Base-by-base conservation (phyloP, 2,329 filamentous ascomycete genomes). In the Cladophialophora bantiana region DNA sequence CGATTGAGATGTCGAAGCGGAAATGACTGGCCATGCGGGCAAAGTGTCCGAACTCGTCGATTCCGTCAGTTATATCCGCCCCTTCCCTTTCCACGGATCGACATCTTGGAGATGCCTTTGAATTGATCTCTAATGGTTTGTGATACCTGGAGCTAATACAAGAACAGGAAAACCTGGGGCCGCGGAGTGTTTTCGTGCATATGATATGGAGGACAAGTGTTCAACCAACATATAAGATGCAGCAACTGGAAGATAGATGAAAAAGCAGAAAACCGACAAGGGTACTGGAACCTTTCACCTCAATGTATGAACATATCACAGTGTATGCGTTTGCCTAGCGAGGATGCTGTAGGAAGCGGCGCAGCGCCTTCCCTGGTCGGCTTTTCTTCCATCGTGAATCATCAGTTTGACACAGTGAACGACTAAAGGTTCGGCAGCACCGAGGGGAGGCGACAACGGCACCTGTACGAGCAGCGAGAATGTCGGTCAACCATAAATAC, bases 11-110 rank as follows among this genome's bases (percentile, higher is more conserved):
- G 26, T 3, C 26, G 26, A 26, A 26, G 26, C 26, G 26, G 26
- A 26, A 26, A 2, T 26, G 3, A 26, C 26, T 26, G 26, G 26
- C 3, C 26, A 3, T 26, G 26, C 3, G 26, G 26, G 26, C 2
- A 26, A 20, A 48, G n/a, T 48, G 18, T 48, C 9, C 45, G 18
- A 15, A 4, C 4, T 35, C 31, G 31, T 55, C 1, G 20, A 32
- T 45, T 32, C 26, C 15, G 18, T 60, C 45, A 60, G n/a, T 60
- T 60, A 15, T 60, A 60, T 52, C 58, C 58, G 10, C 58, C 58
- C 26, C 58, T 60, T 18, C 58, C 58, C n/a, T 50, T 10, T 12
- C 12, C 42, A 15, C n/a, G n/a, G 9, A 38, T 36, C 31, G 42
- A n/a, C 58, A 60, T 60, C 2, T 31, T 60, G 15, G 13, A 13